Evolutionary conservation across 1,284 basidiomycete species (phyloP).

Genomic region (Ceratobasidium sp.): DNA sequence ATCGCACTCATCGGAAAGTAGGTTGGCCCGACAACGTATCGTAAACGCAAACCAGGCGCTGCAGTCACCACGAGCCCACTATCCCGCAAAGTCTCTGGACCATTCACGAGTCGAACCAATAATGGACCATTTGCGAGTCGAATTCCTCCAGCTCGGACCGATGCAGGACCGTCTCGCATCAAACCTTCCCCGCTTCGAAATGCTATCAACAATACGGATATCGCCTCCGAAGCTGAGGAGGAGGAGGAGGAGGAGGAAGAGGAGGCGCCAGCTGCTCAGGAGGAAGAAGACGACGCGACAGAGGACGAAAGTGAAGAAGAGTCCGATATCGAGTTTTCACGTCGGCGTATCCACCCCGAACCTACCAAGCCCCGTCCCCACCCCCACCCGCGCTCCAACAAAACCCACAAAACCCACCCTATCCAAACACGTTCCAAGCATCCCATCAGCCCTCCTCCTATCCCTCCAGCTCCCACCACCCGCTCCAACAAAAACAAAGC

Average conservation of each 20-base stretch:
- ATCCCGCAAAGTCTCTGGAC: background rate
- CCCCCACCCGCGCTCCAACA: background rate
- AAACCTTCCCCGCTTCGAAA: background rate
- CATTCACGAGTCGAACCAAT: background rate
- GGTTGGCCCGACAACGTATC: slow-evolving; percentile 14
- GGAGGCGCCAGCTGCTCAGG: background rate
- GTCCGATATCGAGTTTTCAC: too few relatives aligned
- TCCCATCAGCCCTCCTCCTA: background rate
- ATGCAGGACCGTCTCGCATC: background rate
- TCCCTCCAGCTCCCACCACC: background rate
- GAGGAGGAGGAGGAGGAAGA: too few relatives aligned
- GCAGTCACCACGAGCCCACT: slow-evolving; percentile 10
- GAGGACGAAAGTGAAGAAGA: slow-evolving; percentile 13
- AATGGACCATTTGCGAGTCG: background rate
- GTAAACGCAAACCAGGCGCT: slow-evolving; percentile 1
- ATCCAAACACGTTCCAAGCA: background rate
- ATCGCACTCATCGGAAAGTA: background rate
- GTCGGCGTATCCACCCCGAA: too few relatives aligned
- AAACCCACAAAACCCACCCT: background rate
- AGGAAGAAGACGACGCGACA: background rate
- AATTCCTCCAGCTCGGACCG: background rate
- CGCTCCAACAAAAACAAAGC: background rate
- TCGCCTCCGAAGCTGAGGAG: too few relatives aligned
- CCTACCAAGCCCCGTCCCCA: too few relatives aligned
- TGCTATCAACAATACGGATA: too few relatives aligned